phyloP scores from a whole-genome alignment of 1,284 basidiomycete species.

The Apiotrichum mycotoxinovorans region DNA sequence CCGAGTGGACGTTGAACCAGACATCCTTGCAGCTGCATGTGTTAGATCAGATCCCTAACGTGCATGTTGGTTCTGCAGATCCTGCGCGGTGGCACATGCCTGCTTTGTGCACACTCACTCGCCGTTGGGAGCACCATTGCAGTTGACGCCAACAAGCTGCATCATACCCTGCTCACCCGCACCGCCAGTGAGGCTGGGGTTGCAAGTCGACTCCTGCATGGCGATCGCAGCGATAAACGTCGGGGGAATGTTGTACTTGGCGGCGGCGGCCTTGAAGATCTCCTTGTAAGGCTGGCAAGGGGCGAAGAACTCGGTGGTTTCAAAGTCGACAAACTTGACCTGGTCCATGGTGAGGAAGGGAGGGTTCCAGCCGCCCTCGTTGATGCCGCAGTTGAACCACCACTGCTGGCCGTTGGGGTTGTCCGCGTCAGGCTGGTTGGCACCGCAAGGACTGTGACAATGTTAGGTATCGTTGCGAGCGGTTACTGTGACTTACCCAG shows the following conservation, averaged over 20 bases:
- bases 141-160: constrained; percentile 80
- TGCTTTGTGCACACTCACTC: constrained; percentile 9
- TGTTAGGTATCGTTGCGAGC: not conserved
- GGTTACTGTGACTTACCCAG: not conserved
- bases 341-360: constrained; percentile 56
- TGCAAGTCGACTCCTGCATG: constrained; percentile 75
- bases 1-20: constrained; percentile 58
- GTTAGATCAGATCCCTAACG: not conserved
- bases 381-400: constrained; percentile 75
- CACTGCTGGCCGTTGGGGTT: constrained; percentile 71
- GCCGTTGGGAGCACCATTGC: constrained; percentile 60
- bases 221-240: constrained; percentile 80
- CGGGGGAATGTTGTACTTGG: constrained; percentile 36
- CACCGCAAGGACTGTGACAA: constrained; percentile 34
- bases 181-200: constrained; percentile 63
- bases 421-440: constrained; percentile 24
- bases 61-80: not conserved
- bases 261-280: constrained; percentile 64
- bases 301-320: constrained; percentile 59
- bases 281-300: constrained; percentile 59
- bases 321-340: constrained; percentile 56
- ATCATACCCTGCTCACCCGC: constrained; percentile 77
- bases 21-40: constrained; percentile 29
- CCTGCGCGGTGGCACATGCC: not conserved
- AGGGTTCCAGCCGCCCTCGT: constrained; percentile 43